Base-by-base conservation (phyloP, 805 yeast genomes). In the Kodamaea sagamina region DNA sequence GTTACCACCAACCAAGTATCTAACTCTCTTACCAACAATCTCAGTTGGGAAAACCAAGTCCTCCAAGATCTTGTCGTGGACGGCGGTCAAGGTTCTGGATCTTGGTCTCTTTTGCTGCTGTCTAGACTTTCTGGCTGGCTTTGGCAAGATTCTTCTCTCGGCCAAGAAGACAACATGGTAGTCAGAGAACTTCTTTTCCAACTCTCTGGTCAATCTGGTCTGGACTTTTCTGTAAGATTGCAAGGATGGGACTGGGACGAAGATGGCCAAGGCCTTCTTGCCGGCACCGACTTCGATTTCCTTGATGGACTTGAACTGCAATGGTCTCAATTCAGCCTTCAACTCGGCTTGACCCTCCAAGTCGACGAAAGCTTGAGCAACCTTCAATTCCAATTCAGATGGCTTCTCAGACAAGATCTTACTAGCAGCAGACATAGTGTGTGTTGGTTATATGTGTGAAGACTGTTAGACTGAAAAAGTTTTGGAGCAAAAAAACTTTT, bases 151-250 rank as follows among this genome's bases (percentile, higher is more conserved):
- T 81, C 97, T 89, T 82, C 99, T 89, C 83, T 92, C 98, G 71
- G 97, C 98, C 72, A 92, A 84, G 89, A 92, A 89, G 65, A 93
- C 92, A 75, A 92, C 97, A 75, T 93, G 97, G 76, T 96, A 88
- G 84, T 92, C 99, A 73, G 97, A 95, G 90, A 92, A 93, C 82
- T 93, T 92, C 95, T 92, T 92, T 82, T 92, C 99, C 74, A 92
- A 86, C 82, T 92, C 99, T 80, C 98, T 92, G 80, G 97, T 89
- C 74, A 92, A 85, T 79, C 90, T 86, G 53, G 81, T 81, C 83
- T 92, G 99, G 68, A 92, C 95, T 80, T 85, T 89, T 88, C 90
- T 97, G 92, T 89, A 89, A 61, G 85, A 84, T 60, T 81, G 65
- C 72, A 89, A 82, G 65, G 88, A 80, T 77, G 98, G 97, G 62